Conservation (phyloP, 306 rosid species). For the Acmispon strigosus region DNA sequence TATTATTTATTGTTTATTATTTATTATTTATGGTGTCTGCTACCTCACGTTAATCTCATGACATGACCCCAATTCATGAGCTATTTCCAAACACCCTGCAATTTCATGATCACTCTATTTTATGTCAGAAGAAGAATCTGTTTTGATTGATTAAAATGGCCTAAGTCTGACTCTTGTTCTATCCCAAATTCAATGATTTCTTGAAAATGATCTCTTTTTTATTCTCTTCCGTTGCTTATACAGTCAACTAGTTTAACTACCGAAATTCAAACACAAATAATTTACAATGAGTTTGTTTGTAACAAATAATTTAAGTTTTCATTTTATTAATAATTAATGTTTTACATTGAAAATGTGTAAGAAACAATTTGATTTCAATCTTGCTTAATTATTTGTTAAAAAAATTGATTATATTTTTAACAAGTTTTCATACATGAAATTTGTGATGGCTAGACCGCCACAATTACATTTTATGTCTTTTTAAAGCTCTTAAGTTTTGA, state of each 20-base stretch:
- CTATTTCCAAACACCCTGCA: slow-evolving; percentile 1
- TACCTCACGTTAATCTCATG: slow-evolving; percentile 27
- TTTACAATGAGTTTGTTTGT: neutral
- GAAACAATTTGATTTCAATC: too few species aligned
- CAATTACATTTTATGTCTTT: too few species aligned
- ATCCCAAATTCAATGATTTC: neutral
- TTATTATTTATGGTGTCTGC: neutral
- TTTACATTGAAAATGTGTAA: too few species aligned
- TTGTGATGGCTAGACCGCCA: too few species aligned
- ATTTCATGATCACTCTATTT: slow-evolving; percentile 19
- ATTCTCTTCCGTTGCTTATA: neutral
- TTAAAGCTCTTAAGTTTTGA: too few species aligned
- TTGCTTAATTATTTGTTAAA: too few species aligned
- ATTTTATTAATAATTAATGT: too few species aligned
- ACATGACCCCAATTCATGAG: slow-evolving; percentile 15
- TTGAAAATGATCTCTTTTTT: neutral
- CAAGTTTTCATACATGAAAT: too few species aligned
- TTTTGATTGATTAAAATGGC: neutral
- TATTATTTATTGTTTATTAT: too few species aligned
- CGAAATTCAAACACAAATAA: neutral
- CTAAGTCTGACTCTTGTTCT: neutral
- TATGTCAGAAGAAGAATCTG: slow-evolving; percentile 14
- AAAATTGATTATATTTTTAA: too few species aligned
- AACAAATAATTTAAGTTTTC: neutral
- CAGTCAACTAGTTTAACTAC: neutral